Conservation (phyloP, 192 early-diverging fungal genomes). For the Diversispora eburnea region DNA sequence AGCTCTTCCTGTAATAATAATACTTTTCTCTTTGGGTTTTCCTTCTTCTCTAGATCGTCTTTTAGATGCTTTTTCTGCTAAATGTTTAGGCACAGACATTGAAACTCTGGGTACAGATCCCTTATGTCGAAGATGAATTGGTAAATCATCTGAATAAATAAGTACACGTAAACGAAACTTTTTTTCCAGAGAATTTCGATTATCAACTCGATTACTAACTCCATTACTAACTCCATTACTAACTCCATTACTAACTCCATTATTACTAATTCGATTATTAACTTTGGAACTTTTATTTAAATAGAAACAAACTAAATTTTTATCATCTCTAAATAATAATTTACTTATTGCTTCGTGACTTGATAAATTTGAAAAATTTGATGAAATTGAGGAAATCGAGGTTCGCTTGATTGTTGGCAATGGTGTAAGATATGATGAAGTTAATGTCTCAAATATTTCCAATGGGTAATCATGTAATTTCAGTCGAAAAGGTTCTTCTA, state of each 20-base stretch:
- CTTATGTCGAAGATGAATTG: background rate
- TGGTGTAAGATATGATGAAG: conserved; percentile 45
- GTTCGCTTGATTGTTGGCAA: conserved; percentile 48
- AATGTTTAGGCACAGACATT: conserved; percentile 29
- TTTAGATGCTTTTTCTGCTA: conserved; percentile 24
- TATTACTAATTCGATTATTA: background rate
- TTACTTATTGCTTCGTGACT: background rate
- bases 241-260: too few species aligned
- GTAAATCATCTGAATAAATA: conserved; percentile 27
- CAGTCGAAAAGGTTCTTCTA: conserved; percentile 44
- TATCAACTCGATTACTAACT: background rate
- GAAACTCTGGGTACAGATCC: conserved; percentile 20
- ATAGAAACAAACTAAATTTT: conserved; percentile 12
- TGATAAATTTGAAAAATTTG: conserved; percentile 32
- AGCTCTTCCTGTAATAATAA: conserved; percentile 17
- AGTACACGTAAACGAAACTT: conserved; percentile 17
- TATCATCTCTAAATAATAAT: conserved; percentile 1
- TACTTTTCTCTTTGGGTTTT: conserved; percentile 21
- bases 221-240: background rate
- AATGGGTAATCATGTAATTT: conserved; percentile 51
- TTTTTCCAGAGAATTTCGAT: conserved; percentile 4
- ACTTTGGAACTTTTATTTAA: conserved; percentile 13
- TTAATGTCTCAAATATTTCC: conserved; percentile 52
- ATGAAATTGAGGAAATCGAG: conserved; percentile 33
- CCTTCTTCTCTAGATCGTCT: conserved; percentile 28